Conservation (phyloP, 495 filamentous ascomycete genomes). For the Letharia lupina region DNA sequence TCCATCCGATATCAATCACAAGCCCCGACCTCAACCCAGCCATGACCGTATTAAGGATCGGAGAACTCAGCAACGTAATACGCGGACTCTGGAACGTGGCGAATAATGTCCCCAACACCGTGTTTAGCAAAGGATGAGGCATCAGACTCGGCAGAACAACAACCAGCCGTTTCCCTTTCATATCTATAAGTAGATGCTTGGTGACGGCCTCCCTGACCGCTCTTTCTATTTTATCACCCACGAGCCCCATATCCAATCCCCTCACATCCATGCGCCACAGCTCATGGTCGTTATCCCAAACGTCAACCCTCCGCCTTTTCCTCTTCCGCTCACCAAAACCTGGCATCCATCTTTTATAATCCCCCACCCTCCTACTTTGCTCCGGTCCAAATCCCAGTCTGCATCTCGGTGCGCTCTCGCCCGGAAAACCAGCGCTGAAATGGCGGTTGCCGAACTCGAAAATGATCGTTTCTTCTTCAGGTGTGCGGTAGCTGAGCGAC, state of each 20-base stretch:
- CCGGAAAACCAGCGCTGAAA: constrained; percentile 77
- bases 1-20: constrained; percentile 86
- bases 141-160: constrained; percentile 69
- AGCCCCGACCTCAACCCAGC: constrained; percentile 75
- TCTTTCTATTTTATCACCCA: constrained; percentile 83
- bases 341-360: constrained; percentile 64
- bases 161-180: constrained; percentile 59
- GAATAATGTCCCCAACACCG: constrained; percentile 67
- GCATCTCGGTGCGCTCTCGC: constrained; percentile 66
- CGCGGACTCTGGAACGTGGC: constrained; percentile 67
- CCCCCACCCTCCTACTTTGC: constrained; percentile 69
- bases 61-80: constrained; percentile 69
- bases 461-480: constrained; percentile 73
- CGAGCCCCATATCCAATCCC: constrained; percentile 61
- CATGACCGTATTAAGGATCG: constrained; percentile 61
- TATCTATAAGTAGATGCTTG: constrained; percentile 68
- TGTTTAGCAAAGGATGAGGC: constrained; percentile 69
- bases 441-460: constrained; percentile 75
- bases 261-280: constrained; percentile 73
- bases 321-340: constrained; percentile 41
- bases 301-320: constrained; percentile 36
- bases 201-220: constrained; percentile 76
- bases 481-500: constrained; percentile 55
- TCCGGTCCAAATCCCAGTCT: constrained; percentile 61
- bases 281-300: constrained; percentile 67